These are phyloP conservation scores for Ustilago hordei DNA, from an alignment of 1,284 basidiomycete genomes.

Conservation along the genomic window DNA sequence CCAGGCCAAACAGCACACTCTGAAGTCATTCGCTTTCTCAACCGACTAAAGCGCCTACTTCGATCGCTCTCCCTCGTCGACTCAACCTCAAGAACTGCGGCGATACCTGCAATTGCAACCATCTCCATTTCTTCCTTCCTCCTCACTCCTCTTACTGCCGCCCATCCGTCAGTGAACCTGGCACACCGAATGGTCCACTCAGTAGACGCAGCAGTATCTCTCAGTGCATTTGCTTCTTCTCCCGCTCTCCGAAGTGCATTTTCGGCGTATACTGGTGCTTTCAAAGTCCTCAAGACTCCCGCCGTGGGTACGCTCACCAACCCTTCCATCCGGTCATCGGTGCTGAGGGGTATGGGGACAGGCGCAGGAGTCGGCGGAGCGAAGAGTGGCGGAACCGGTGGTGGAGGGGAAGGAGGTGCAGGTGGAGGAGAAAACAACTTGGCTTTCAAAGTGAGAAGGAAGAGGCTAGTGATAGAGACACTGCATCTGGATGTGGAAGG, in stretches of 20 bases:
- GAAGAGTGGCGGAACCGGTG: slow-evolving; percentile 7
- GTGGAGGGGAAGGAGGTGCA: slow-evolving; percentile 72
- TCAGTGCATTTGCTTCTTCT: slow-evolving; percentile 55
- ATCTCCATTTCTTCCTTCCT: slow-evolving; percentile 48
- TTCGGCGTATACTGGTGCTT: slow-evolving; percentile 56
- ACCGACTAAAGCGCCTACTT: slow-evolving; percentile 50
- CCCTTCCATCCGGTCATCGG: slow-evolving; percentile 51
- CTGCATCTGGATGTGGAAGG: slow-evolving; percentile 92
- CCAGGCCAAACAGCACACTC: slow-evolving; percentile 17
- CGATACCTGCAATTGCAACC: slow-evolving; percentile 52
- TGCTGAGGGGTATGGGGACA: slow-evolving; percentile 62
- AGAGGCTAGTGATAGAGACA: slow-evolving; percentile 88
- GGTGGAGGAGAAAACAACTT: slow-evolving; percentile 83
- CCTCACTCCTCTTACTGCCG: slow-evolving; percentile 11
- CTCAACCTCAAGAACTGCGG: neutral
- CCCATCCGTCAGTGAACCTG: slow-evolving; percentile 4
- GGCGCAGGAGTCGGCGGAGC: slow-evolving; percentile 25
- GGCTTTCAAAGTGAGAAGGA: slow-evolving; percentile 91
- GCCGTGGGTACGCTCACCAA: slow-evolving; percentile 58
- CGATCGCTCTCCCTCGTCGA: slow-evolving; percentile 50
- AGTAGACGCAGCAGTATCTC: slow-evolving; percentile 52
- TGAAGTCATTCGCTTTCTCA: slow-evolving; percentile 54
- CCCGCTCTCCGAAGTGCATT: slow-evolving; percentile 49
- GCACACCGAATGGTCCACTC: slow-evolving; percentile 51
- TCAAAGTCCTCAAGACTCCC: slow-evolving; percentile 60